Percentiles rank a stretch among this genome's conserved stretches.
These are phyloP conservation scores for Dionaea muscipula DNA, from an alignment of 179 eudicot species.

Conservation along the genomic window DNA sequence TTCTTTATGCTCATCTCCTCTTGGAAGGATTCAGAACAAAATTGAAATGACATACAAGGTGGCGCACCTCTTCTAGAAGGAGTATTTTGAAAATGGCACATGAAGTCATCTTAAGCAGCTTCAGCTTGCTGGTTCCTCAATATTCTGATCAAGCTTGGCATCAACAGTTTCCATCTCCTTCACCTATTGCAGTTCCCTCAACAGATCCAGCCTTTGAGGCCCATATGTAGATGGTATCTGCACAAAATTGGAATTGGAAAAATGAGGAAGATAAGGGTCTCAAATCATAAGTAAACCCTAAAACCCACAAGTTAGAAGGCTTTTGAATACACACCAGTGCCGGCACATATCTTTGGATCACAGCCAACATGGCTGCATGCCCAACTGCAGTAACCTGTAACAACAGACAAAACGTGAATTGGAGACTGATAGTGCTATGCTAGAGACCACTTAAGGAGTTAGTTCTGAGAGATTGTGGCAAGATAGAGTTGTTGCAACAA, in stretches of 20 bases:
- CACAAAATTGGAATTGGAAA: conserved; percentile 7
- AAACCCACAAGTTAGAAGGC: not conserved
- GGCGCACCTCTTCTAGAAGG: not conserved
- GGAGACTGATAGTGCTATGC: no score
- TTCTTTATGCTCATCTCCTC: conserved; percentile 34
- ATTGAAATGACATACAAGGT: conserved; percentile 6
- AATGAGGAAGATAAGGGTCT: conserved; percentile 2
- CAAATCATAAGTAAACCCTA: not conserved
- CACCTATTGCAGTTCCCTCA: conserved; percentile 81
- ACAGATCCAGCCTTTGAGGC: conserved; percentile 62
- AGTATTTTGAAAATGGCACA: not conserved
- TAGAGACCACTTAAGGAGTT: no score
- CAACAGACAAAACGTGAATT: conserved; percentile 3
- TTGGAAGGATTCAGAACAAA: conserved; percentile 26
- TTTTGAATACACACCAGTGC: conserved; percentile 40
- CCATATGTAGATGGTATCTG: conserved; percentile 97
- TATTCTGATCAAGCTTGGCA: conserved; percentile 31
- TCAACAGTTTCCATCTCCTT: conserved; percentile 58
- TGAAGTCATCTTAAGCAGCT: not conserved
- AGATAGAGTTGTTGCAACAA: no score
- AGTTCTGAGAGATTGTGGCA: no score
- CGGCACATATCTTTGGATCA: conserved; percentile 89
- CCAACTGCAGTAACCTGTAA: conserved; percentile 96
- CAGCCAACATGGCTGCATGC: conserved; percentile 98
- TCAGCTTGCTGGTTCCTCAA: conserved; percentile 26